phyloP scores from a whole-genome alignment of 2,329 filamentous ascomycete genomes.

The Teratosphaeria gauchensis region DNA sequence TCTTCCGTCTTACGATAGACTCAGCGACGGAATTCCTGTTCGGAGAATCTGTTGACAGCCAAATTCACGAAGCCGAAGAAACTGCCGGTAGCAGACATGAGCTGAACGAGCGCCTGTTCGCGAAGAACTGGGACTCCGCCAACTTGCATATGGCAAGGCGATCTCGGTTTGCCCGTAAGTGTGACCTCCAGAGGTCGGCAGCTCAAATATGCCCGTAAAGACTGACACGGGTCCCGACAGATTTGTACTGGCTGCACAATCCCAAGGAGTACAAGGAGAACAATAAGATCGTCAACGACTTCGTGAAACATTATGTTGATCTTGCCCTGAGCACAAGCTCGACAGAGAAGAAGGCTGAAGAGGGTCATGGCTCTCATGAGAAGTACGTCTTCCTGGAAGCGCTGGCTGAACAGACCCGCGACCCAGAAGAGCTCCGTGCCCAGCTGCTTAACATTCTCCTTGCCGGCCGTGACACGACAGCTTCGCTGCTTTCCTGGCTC shows the following conservation, averaged over 20 bases:
- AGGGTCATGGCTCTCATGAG: constrained; percentile 22
- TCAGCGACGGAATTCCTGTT: constrained; percentile 41
- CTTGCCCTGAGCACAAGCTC: constrained; percentile 30
- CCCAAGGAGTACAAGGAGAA: constrained; percentile 24
- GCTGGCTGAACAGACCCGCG: constrained; percentile 36
- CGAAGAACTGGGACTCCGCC: constrained; percentile 35
- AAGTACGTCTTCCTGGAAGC: constrained; percentile 40
- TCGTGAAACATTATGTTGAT: constrained; percentile 36
- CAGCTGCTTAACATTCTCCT: constrained; percentile 55
- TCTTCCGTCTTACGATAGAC: constrained; percentile 41
- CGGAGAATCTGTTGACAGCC: constrained; percentile 28
- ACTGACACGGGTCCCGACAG: background rate
- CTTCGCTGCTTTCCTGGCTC: constrained; percentile 45
- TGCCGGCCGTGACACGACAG: constrained; percentile 53
- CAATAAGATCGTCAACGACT: constrained; percentile 28
- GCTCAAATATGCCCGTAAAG: background rate
- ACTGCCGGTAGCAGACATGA: background rate
- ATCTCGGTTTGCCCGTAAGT: constrained; percentile 17
- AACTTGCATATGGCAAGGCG: constrained; percentile 30
- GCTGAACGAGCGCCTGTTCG: constrained; percentile 25
- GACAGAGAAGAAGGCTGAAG: constrained; percentile 10
- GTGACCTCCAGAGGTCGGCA: background rate
- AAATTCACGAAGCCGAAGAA: background rate
- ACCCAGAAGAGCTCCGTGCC: constrained; percentile 33
- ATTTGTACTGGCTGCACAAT: constrained; percentile 28